These are phyloP conservation scores for Wickerhamiella nectarea DNA, from an alignment of 805 yeast species.

Conservation along the genomic window DNA sequence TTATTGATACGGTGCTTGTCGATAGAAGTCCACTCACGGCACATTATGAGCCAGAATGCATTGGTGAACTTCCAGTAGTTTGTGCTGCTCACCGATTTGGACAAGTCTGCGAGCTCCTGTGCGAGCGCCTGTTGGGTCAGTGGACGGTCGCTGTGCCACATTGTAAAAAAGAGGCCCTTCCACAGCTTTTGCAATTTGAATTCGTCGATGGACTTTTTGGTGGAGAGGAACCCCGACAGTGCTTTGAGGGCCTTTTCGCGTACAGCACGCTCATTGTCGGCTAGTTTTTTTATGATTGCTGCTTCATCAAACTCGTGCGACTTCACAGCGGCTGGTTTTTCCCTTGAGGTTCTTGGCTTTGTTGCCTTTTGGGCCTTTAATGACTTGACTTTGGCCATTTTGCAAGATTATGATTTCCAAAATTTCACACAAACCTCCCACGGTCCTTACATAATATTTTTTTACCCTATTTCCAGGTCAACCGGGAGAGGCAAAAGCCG, in stretches of 20 bases:
- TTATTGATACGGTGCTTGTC: constrained; percentile 83
- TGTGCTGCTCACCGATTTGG: constrained; percentile 25
- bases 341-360: neutral
- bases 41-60: constrained; percentile 71
- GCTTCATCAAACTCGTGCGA: constrained; percentile 7
- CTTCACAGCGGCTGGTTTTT: neutral
- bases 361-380: neutral
- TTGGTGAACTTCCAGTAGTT: constrained; percentile 41
- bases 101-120: constrained; percentile 45
- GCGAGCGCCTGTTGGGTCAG: constrained; percentile 82
- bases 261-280: constrained; percentile 34
- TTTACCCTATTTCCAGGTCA: neutral
- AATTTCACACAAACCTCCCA: constrained; percentile 5
- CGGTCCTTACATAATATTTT: constrained; percentile 13
- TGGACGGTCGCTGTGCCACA: constrained; percentile 96
- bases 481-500: neutral
- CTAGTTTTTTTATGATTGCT: constrained; percentile 15
- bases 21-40: constrained; percentile 68
- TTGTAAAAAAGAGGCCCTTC: constrained; percentile 88
- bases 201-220: constrained; percentile 29
- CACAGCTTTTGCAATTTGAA: constrained; percentile 70
- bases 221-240: constrained; percentile 42
- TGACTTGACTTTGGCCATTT: constrained; percentile 2
- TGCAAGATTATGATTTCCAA: constrained; percentile 4
- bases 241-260: constrained; percentile 63